These are phyloP conservation scores for Phylloboletellus chloephorus DNA, from an alignment of 1,284 basidiomycete genomes.

Conservation along the genomic window DNA sequence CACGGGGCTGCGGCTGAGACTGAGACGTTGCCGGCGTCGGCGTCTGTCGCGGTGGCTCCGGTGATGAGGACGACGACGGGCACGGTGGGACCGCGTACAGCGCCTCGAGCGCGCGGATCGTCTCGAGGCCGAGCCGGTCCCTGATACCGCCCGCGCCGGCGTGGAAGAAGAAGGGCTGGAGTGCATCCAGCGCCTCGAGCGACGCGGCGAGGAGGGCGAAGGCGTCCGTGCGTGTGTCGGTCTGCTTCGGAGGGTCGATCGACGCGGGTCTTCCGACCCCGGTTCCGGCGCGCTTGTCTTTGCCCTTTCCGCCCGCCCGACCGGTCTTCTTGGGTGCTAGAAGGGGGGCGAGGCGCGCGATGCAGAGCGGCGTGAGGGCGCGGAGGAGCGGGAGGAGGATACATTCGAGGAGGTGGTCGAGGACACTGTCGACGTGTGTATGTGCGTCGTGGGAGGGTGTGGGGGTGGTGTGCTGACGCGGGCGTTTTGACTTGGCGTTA, in stretches of 20 bases:
- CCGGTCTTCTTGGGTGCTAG: conserved; percentile 6
- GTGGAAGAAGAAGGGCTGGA: conserved; percentile 4
- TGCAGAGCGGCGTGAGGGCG: conserved; percentile 19
- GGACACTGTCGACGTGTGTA: conserved; percentile 16
- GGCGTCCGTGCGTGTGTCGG: conserved; percentile 20
- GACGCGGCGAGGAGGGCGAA: conserved; percentile 22
- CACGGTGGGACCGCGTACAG: conserved; percentile 12
- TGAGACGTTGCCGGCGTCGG: neutral
- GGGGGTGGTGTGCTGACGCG: conserved; percentile 2
- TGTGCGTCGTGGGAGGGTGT: conserved; percentile 2
- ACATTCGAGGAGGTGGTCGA: conserved; percentile 19
- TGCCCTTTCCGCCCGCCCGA: neutral
- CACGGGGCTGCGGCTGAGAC: neutral
- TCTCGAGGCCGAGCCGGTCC: conserved; percentile 24
- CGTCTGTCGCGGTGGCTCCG: neutral
- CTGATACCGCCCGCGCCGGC: conserved; percentile 8
- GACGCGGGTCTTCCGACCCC: conserved; percentile 1
- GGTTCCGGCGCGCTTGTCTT: conserved; percentile 1
- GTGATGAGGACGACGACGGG: neutral
- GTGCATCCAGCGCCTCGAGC: conserved; percentile 18
- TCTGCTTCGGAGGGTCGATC: neutral
- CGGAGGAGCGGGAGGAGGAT: conserved; percentile 24
- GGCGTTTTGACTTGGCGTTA: conserved; percentile 10
- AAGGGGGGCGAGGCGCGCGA: conserved; percentile 15
- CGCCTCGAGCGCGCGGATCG: conserved; percentile 24